phyloP scores from a whole-genome alignment of 2,329 filamentous ascomycete species.

The Herpomyces periplanetae region DNA sequence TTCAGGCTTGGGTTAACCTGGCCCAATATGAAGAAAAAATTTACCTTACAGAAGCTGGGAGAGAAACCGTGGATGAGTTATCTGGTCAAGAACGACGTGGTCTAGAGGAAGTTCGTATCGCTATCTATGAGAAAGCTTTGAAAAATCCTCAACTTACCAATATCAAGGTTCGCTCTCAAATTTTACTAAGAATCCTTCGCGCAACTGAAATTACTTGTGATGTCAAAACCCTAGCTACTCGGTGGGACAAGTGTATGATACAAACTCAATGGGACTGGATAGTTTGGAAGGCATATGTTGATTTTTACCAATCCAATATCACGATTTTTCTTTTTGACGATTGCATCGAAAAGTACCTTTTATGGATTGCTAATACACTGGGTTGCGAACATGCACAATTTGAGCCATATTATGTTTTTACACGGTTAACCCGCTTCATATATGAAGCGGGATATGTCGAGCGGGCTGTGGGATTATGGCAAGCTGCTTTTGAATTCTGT shows the following conservation, averaged over 20 bases:
- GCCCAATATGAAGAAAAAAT: too few species aligned
- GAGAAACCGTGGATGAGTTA: too few species aligned
- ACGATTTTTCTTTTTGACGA: slow-evolving; percentile 24
- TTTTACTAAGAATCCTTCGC: slow-evolving; percentile 27
- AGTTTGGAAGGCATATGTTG: slow-evolving; percentile 34
- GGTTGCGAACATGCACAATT: slow-evolving; percentile 3
- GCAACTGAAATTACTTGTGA: slow-evolving; percentile 11
- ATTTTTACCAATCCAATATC: slow-evolving; percentile 27
- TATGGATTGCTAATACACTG: slow-evolving; percentile 13
- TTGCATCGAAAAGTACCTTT: slow-evolving; percentile 17
- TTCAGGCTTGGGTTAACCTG: too few species aligned
- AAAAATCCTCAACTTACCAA: slow-evolving; percentile 12
- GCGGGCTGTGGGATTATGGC: slow-evolving; percentile 38
- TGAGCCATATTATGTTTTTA: slow-evolving; percentile 29
- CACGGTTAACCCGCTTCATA: slow-evolving; percentile 31
- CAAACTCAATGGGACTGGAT: too few species aligned
- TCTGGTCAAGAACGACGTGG: too few species aligned
- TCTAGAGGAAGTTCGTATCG: too few species aligned
- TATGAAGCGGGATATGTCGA: slow-evolving; percentile 40
- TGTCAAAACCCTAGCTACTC: background rate
- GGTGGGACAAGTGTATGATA: background rate
- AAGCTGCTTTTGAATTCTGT: slow-evolving; percentile 32
- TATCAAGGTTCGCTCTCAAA: slow-evolving; percentile 12
- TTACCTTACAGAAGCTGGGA: too few species aligned
- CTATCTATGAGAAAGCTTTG: slow-evolving; percentile 39